Evolutionary conservation across 441 rosid genomes (phyloP).

Genomic region (Raphanus hybrid): DNA sequence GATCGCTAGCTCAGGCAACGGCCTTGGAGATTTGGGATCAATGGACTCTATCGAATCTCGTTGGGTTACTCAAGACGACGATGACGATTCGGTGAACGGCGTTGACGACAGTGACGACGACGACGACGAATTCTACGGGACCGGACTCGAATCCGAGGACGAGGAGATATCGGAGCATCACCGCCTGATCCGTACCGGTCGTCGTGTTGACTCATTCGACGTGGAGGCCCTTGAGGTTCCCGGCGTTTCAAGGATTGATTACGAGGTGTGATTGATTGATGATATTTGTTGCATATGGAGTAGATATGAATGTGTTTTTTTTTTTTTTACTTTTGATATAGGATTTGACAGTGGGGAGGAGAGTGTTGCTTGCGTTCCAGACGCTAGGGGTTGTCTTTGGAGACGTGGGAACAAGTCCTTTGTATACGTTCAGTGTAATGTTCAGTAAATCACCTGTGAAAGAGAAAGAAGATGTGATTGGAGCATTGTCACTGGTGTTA

Average conservation of each 20-base stretch:
- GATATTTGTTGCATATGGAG: neutral
- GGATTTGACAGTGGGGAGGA: constrained; percentile 82
- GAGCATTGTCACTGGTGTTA: constrained; percentile 87
- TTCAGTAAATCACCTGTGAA: constrained; percentile 84
- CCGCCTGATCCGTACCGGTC: constrained; percentile 84
- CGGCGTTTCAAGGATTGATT: constrained; percentile 70
- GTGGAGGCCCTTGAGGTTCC: constrained; percentile 98
- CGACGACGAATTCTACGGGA: constrained; percentile 41
- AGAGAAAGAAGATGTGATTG: constrained; percentile 83
- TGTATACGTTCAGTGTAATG: constrained; percentile 93
- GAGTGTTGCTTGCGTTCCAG: constrained; percentile 80
- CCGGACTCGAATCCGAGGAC: constrained; percentile 74
- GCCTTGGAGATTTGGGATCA: constrained; percentile 52
- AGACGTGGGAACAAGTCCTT: constrained; percentile 98
- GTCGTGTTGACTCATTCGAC: constrained; percentile 87
- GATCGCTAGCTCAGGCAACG: constrained; percentile 46
- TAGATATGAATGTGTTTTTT: neutral
- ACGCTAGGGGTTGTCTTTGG: constrained; percentile 97
- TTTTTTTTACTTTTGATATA: neutral
- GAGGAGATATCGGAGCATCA: constrained; percentile 72
- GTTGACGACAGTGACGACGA: constrained; percentile 58
- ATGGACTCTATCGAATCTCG: constrained; percentile 86
- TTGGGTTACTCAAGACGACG: constrained; percentile 92
- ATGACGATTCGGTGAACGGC: constrained; percentile 72
- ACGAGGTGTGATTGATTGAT: constrained; percentile 58